These are phyloP conservation scores for Pseudocercospora pini-densiflorae DNA, from an alignment of 2,329 filamentous ascomycete genomes.

Conservation along the genomic window DNA sequence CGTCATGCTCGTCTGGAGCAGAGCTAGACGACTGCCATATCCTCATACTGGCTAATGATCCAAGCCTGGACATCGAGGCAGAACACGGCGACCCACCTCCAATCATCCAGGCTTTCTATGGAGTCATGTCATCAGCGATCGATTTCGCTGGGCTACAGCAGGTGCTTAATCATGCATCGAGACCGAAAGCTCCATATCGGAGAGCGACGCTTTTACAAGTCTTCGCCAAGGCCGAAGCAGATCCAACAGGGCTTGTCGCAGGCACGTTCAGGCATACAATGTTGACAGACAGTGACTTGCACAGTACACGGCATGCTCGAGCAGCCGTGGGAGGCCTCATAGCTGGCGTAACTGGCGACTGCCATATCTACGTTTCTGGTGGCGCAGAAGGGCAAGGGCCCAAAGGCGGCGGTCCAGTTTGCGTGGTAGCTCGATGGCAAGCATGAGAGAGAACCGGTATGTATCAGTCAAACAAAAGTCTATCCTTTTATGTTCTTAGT, in stretches of 20 bases:
- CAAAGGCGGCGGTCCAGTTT: neutral
- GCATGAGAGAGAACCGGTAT: neutral
- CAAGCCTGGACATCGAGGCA: neutral
- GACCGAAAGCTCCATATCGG: conserved; percentile 7
- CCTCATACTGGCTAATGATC: conserved; percentile 14
- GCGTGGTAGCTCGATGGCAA: conserved; percentile 9
- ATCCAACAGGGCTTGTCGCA: conserved; percentile 14
- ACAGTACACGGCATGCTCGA: conserved; percentile 17
- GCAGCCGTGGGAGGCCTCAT: conserved; percentile 17
- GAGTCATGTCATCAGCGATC: conserved; percentile 12
- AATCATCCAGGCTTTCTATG: neutral
- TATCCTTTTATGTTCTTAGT: no score
- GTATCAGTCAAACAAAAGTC: neutral
- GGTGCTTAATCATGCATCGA: neutral
- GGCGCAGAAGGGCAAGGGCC: conserved; percentile 19
- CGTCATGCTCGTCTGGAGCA: conserved; percentile 16
- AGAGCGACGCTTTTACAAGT: conserved; percentile 9
- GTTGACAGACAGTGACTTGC: conserved; percentile 18
- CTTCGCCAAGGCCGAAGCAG: conserved; percentile 20
- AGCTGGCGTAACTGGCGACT: conserved; percentile 17
- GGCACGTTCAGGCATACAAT: conserved; percentile 16
- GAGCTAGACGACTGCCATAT: conserved; percentile 20
- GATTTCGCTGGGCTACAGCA: conserved; percentile 8
- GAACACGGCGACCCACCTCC: neutral
- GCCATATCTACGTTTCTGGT: conserved; percentile 14